phyloP scores from a whole-genome alignment of 2,329 filamentous ascomycete species.

The Pseudopithomyces chartarum region DNA sequence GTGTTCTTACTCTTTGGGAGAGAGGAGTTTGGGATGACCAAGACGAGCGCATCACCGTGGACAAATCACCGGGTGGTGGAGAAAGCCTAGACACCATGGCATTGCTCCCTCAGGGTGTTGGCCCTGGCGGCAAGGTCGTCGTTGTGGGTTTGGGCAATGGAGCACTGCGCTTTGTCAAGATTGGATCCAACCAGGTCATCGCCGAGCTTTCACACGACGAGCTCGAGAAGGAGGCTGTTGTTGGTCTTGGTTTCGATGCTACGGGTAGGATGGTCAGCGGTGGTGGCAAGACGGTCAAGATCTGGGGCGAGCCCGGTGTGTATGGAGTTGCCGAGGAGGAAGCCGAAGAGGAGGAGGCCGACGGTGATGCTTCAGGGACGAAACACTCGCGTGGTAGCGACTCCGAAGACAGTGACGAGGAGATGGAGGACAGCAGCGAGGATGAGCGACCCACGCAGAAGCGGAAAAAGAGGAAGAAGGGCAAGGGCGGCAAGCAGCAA shows the following conservation, averaged over 20 bases:
- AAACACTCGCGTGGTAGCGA: constrained; percentile 44
- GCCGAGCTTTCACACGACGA: constrained; percentile 77
- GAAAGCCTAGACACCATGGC: constrained; percentile 83
- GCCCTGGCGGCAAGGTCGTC: constrained; percentile 70
- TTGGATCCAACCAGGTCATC: constrained; percentile 74
- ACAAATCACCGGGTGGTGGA: constrained; percentile 64
- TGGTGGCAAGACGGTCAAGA: constrained; percentile 82
- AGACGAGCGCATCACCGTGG: constrained; percentile 83
- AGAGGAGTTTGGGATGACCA: constrained; percentile 94
- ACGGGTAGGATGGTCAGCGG: constrained; percentile 86
- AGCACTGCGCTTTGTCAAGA: constrained; percentile 73
- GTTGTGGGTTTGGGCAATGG: constrained; percentile 85
- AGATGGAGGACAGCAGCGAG: constrained; percentile 48
- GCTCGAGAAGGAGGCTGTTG: constrained; percentile 72
- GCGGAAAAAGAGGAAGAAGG: constrained; percentile 51
- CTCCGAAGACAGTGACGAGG: constrained; percentile 53
- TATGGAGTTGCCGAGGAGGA: constrained; percentile 58
- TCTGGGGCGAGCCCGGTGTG: constrained; percentile 81
- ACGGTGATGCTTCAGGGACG: constrained; percentile 37
- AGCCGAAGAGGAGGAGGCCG: constrained; percentile 57
- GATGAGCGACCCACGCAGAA: constrained; percentile 49
- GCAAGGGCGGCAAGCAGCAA: constrained; percentile 39
- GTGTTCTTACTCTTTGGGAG: constrained; percentile 92
- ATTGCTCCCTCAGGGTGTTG: constrained; percentile 71
- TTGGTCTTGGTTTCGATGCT: constrained; percentile 82